These are phyloP conservation scores for Cyclanthera cordifolia DNA, from an alignment of 306 rosid species.

Conservation along the genomic window DNA sequence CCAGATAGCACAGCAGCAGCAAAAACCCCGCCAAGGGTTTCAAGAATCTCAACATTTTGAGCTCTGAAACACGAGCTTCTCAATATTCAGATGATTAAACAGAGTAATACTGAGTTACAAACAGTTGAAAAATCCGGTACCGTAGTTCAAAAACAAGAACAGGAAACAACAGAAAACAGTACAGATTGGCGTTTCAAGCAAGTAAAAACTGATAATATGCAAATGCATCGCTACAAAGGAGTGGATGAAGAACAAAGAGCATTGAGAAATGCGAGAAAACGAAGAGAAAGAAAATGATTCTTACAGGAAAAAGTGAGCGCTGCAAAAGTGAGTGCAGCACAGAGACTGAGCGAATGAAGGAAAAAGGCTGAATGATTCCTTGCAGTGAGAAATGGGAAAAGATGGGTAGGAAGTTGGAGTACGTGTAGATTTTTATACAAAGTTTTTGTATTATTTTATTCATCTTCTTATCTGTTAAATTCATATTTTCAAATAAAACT, in stretches of 20 bases:
- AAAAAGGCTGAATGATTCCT: neutral
- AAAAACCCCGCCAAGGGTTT: conserved; percentile 35
- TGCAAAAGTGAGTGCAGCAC: neutral
- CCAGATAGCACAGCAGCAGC: conserved; percentile 37
- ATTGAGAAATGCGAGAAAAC: neutral
- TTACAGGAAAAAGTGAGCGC: neutral
- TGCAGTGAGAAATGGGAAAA: neutral
- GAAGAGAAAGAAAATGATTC: neutral
- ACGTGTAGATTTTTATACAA: neutral
- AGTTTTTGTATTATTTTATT: neutral
- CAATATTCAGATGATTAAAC: conserved; percentile 18
- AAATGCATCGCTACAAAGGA: neutral
- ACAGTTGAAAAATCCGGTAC: neutral
- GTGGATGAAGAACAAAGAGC: neutral
- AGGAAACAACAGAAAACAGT: neutral
- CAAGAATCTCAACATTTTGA: conserved; percentile 35
- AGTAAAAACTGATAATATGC: neutral
- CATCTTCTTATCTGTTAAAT: neutral
- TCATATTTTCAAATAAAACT: neutral
- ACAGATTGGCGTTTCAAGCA: neutral
- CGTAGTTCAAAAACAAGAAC: neutral
- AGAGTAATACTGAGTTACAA: neutral
- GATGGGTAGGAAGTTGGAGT: neutral
- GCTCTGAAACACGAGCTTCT: conserved; percentile 9
- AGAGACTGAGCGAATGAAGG: no score